Evolutionary conservation across 2,329 filamentous ascomycete genomes (phyloP).

Genomic region (Venturia carpophila): DNA sequence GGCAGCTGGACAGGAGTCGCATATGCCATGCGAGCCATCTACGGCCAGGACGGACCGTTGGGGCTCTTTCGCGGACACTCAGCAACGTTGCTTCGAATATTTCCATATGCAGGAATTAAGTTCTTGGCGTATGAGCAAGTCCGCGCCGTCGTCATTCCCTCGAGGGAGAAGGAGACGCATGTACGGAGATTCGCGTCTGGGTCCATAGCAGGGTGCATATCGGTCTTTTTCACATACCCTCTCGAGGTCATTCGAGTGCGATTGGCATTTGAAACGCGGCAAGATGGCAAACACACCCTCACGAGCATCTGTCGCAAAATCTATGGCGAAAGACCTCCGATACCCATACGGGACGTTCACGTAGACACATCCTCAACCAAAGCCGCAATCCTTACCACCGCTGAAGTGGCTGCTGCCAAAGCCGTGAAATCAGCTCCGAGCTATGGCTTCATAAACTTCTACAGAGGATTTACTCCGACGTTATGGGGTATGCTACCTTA

Average conservation of each 20-base stretch:
- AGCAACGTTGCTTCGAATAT: constrained; percentile 86
- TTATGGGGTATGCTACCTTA: constrained; percentile 94
- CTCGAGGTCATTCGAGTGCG: constrained; percentile 88
- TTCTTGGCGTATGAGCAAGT: constrained; percentile 98
- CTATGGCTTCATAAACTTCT: constrained; percentile 79
- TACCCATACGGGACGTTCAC: constrained; percentile 23
- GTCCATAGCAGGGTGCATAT: constrained; percentile 72
- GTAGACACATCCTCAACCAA: constrained; percentile 22
- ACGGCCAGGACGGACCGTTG: constrained; percentile 59
- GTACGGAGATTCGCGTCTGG: constrained; percentile 67
- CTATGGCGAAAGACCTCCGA: constrained; percentile 60
- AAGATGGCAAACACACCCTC: constrained; percentile 59
- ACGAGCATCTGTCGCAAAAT: constrained; percentile 75
- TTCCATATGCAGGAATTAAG: constrained; percentile 96
- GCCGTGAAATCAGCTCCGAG: constrained; percentile 50
- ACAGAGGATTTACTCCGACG: constrained; percentile 85
- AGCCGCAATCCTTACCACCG: constrained; percentile 32
- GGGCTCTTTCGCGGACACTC: constrained; percentile 93
- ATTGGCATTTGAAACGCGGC: constrained; percentile 87
- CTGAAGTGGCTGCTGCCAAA: constrained; percentile 33
- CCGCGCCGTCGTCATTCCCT: constrained; percentile 66
- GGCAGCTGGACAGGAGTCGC: constrained; percentile 79
- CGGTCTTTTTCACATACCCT: constrained; percentile 93
- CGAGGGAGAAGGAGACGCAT: constrained; percentile 67
- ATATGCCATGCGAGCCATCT: constrained; percentile 78